A percentile compares a stretch with the other conserved stretches of the same genome.
Evolutionary conservation across 179 eudicot genomes (phyloP).

Genomic region (Beta lomatogona): DNA sequence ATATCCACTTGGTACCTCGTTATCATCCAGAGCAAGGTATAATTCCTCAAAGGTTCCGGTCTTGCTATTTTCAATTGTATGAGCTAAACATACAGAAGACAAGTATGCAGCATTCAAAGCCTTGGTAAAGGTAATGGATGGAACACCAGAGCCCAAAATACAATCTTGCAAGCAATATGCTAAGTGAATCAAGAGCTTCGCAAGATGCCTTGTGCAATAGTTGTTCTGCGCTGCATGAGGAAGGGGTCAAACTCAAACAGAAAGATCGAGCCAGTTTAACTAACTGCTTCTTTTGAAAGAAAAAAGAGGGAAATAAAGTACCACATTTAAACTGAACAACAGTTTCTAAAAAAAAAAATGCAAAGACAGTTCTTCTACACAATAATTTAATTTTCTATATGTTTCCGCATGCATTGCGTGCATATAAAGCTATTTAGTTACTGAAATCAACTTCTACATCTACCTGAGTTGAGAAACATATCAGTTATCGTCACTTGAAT

Average conservation of each 20-base stretch:
- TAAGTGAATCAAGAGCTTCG: constrained; percentile 82
- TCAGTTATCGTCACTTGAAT: not conserved
- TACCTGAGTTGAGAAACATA: not conserved
- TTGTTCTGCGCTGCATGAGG: constrained; percentile 76
- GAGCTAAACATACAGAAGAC: constrained; percentile 75
- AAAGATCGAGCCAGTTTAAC: constrained; percentile 9
- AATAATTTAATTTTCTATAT: too few relatives aligned
- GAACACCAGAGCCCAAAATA: constrained; percentile 51
- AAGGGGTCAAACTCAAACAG: constrained; percentile 8
- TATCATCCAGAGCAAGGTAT: constrained; percentile 62
- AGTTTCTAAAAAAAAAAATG: not conserved
- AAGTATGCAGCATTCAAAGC: constrained; percentile 76
- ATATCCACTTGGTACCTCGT: constrained; percentile 59
- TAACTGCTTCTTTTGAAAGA: not conserved
- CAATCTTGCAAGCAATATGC: constrained; percentile 86
- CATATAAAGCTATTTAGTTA: not conserved
- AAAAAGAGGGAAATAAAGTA: not conserved
- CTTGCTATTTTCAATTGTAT: constrained; percentile 69
- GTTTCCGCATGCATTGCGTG: not conserved
- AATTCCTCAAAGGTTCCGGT: constrained; percentile 63
- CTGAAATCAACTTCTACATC: not conserved
- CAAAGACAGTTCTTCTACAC: not conserved
- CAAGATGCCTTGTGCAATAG: constrained; percentile 75
- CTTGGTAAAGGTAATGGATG: constrained; percentile 54
- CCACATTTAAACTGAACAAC: too few relatives aligned